These are phyloP conservation scores for Chrysopogon serrulatus DNA, from an alignment of 176 grass and related monocot species.

Conservation along the genomic window DNA sequence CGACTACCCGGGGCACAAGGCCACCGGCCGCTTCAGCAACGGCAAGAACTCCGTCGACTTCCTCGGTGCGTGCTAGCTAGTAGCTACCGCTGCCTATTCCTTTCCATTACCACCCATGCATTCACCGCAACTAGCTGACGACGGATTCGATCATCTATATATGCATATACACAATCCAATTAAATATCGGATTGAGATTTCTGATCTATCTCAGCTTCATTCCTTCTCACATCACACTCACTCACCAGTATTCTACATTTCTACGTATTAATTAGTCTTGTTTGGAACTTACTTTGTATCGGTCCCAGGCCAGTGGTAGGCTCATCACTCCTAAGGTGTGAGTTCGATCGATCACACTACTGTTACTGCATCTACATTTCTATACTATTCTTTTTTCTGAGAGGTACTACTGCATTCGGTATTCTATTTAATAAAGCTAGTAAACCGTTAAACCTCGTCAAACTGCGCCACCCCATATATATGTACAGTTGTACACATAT, in stretches of 20 bases:
- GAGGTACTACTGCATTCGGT: background rate
- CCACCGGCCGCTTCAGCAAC: conserved; percentile 90
- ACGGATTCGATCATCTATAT: background rate
- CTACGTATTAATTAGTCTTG: background rate
- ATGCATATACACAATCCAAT: too few relatives aligned
- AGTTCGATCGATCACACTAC: background rate
- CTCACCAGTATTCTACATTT: too few relatives aligned
- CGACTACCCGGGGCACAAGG: conserved; percentile 60
- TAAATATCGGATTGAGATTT: too few relatives aligned
- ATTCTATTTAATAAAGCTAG: background rate
- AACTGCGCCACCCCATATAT: background rate
- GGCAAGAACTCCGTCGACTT: conserved; percentile 84
- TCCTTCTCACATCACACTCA: too few relatives aligned
- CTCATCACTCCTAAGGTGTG: background rate
- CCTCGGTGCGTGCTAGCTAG: conserved; percentile 41
- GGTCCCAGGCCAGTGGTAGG: background rate
- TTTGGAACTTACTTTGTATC: background rate
- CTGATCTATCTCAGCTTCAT: background rate
- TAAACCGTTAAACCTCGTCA: background rate
- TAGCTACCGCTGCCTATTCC: background rate
- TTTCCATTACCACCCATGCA: too few relatives aligned
- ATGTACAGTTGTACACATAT: background rate
- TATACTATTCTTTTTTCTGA: background rate
- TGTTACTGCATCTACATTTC: background rate
- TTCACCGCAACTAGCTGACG: too few relatives aligned